These are phyloP conservation scores for Tieghemiomyces parasiticus DNA, from an alignment of 192 early-diverging fungal species.

Conservation along the genomic window DNA sequence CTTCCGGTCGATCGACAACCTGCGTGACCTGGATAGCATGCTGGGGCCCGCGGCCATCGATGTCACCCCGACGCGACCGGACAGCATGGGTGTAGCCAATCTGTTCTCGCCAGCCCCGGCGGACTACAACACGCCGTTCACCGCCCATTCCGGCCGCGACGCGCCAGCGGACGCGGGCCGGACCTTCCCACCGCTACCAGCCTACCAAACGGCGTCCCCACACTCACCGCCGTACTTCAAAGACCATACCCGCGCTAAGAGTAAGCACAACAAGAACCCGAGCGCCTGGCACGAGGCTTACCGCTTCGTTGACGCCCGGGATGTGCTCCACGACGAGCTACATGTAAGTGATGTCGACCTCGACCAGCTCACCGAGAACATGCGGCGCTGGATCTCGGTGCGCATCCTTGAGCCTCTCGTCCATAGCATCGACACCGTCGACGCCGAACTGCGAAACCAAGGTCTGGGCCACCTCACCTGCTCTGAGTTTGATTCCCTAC, in stretches of 20 bases:
- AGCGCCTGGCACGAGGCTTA: neutral
- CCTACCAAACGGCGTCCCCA: conserved; percentile 5
- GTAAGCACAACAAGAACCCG: neutral
- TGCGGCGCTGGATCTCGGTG: conserved; percentile 28
- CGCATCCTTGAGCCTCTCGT: conserved; percentile 25
- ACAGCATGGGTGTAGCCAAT: neutral
- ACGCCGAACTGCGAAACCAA: conserved; percentile 22
- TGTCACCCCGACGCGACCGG: neutral
- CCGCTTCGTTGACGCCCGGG: neutral
- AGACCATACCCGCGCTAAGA: conserved; percentile 7
- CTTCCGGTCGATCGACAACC: neutral
- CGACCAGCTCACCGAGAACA: conserved; percentile 25
- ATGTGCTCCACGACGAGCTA: neutral
- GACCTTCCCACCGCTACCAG: neutral
- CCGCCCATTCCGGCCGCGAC: neutral
- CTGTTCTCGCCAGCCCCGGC: no score
- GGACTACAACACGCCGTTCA: neutral
- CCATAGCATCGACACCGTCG: conserved; percentile 26
- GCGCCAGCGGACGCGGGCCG: neutral
- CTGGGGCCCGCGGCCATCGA: neutral
- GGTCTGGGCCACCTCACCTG: conserved; percentile 27
- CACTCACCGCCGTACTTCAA: conserved; percentile 7
- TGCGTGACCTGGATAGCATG: neutral
- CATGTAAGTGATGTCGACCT: conserved; percentile 15
- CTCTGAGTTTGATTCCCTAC: conserved; percentile 4